Conservation (phyloP, 1,139 yeast species). For the Yamadazyma pseudoaaseri region DNA sequence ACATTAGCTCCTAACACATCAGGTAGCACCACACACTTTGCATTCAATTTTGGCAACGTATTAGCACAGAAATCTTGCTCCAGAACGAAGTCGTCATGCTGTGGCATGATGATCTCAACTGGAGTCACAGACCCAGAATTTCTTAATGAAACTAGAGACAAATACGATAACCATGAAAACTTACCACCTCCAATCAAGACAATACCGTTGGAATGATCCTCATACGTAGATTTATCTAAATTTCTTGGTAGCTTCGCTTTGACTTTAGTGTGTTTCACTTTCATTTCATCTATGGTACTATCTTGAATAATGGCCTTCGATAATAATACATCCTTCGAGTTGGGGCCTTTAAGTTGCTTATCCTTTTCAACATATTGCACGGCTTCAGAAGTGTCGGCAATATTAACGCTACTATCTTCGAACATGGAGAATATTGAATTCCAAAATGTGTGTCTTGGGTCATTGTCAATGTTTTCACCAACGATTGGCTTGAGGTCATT, state of each 20-base stretch:
- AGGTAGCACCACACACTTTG: slow-evolving; percentile 33
- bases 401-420: slow-evolving; percentile 15
- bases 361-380: slow-evolving; percentile 23
- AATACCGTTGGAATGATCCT: slow-evolving; percentile 28
- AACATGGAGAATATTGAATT: slow-evolving; percentile 20
- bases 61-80: slow-evolving; percentile 27
- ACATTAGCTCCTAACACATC: slow-evolving; percentile 36
- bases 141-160: slow-evolving; percentile 32
- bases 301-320: slow-evolving; percentile 29
- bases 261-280: slow-evolving; percentile 23
- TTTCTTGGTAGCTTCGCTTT: slow-evolving; percentile 24
- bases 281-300: slow-evolving; percentile 23
- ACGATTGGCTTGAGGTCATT: slow-evolving; percentile 14
- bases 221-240: slow-evolving; percentile 25
- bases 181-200: slow-evolving; percentile 40
- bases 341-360: slow-evolving; percentile 23
- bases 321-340: slow-evolving; percentile 26
- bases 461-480: slow-evolving; percentile 13
- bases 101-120: slow-evolving; percentile 38
- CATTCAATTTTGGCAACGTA: slow-evolving; percentile 25
- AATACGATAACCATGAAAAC: slow-evolving; percentile 40
- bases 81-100: slow-evolving; percentile 27
- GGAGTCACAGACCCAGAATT: slow-evolving; percentile 37
- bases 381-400: slow-evolving; percentile 17
- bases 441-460: slow-evolving; percentile 23